Base-by-base conservation (phyloP, 2,329 filamentous ascomycete species). In the Cytospora piceicola region DNA sequence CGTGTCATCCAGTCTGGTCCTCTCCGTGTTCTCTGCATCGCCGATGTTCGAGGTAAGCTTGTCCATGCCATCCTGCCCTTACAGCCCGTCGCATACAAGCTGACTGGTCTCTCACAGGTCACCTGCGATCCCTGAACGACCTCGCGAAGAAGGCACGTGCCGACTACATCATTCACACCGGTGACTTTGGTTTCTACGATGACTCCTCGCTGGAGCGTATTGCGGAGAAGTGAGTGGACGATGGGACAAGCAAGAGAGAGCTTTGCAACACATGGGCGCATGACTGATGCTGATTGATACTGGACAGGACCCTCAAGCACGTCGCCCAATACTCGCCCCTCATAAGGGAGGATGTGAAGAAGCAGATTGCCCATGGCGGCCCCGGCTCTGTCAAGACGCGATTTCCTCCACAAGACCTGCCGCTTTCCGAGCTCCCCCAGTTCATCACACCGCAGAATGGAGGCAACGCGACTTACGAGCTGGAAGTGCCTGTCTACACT, bases 101-200 rank as follows among this genome's bases (percentile, higher is more conserved):
- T 39, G 58, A 32, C 68, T 69, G 58, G 70, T 49, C n/a, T 63
- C 52, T 27, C 55, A 63, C 72, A 99, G 95, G 95, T 79, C 97
- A 98, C 78, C 83, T 99, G 72, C 89, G 90, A 80, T 97, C 95
- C 71, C 84, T 99, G 74, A 99, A 99, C 81, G 94, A 98, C 68
- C 90, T 99, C 68, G 95, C 95, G 70, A 96, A 92, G 79, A 91
- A 95, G 76, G 94, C 95, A 69, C 91, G 91, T 76, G 95, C 95
- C 73, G 93, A 97, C 80, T 93, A 97, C 81, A 97, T 99, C 79
- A 93, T 99, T 75, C 95, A 99, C 80, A 99, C 95, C 24, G 95
- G 95, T 78, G 95, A 99, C 78, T 99, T 99, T 77, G 95, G 95
- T 69, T 99, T 99, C 82, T 99, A 99, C 82, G 95, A 99, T 78